A percentile compares a stretch with the other conserved stretches of the same genome.
Conservation (phyloP, 1,284 basidiomycete species). For the Rhizoctonia solani region DNA sequence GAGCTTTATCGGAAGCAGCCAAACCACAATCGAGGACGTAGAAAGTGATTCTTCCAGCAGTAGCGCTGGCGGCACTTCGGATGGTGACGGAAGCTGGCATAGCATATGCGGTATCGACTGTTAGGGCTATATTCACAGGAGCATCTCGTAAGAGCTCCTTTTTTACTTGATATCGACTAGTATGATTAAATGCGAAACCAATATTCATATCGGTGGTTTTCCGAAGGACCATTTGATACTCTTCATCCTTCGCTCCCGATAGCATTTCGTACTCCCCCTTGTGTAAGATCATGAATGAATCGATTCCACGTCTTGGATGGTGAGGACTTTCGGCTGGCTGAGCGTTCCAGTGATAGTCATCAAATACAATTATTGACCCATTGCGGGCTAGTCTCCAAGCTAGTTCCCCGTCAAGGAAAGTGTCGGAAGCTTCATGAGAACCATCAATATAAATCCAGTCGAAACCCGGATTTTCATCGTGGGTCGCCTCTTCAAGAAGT, state of each 20-base stretch:
- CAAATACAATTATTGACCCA: conserved; percentile 59
- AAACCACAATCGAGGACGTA: conserved; percentile 58
- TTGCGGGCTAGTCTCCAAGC: conserved; percentile 59
- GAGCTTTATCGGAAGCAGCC: conserved; percentile 46
- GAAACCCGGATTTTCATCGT: conserved; percentile 50
- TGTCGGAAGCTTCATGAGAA: conserved; percentile 62
- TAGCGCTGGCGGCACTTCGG: conserved; percentile 49
- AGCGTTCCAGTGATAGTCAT: conserved; percentile 60
- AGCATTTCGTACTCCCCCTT: conserved; percentile 53
- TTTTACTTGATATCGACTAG: conserved; percentile 25
- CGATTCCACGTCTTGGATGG: conserved; percentile 61
- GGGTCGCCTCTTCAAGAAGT: conserved; percentile 55
- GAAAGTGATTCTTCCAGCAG: conserved; percentile 51
- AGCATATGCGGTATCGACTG: conserved; percentile 52
- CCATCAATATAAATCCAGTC: conserved; percentile 66
- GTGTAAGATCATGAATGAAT: conserved; percentile 58
- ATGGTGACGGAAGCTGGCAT: conserved; percentile 57
- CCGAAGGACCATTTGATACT: conserved; percentile 58
- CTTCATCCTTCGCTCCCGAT: conserved; percentile 38
- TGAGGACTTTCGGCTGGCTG: conserved; percentile 55
- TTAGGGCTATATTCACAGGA: conserved; percentile 56
- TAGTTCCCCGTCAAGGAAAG: conserved; percentile 61
- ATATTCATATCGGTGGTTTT: conserved; percentile 59
- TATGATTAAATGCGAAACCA: conserved; percentile 52
- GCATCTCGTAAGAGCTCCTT: conserved; percentile 50